Evolutionary conservation across 1,284 basidiomycete genomes (phyloP).

Genomic region (Ustilago hordei): DNA sequence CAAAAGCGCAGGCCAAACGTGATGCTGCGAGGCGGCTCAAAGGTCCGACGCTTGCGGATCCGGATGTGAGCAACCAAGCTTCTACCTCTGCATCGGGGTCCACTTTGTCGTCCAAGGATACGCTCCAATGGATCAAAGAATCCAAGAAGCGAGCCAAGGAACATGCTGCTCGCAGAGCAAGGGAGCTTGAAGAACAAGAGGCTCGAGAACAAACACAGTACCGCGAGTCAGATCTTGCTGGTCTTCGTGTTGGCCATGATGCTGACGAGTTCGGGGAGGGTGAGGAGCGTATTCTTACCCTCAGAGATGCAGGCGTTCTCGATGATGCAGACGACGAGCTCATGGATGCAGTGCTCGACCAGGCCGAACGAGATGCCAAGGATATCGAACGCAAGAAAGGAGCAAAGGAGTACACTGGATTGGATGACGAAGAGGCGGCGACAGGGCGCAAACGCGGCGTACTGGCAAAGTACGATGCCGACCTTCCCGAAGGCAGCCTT

Average conservation of each 20-base stretch:
- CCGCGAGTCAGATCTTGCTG: slow-evolving; percentile 78
- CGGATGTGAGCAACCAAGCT: slow-evolving; percentile 55
- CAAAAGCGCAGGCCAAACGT: slow-evolving; percentile 79
- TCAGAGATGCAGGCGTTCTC: slow-evolving; percentile 93
- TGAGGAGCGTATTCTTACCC: slow-evolving; percentile 91
- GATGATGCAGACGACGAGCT: slow-evolving; percentile 98
- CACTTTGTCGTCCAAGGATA: slow-evolving; percentile 71
- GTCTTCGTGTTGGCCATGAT: slow-evolving; percentile 95
- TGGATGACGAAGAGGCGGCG: slow-evolving; percentile 86
- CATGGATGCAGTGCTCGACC: slow-evolving; percentile 91
- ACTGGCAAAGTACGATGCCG: slow-evolving; percentile 93
- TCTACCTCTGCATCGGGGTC: slow-evolving; percentile 23
- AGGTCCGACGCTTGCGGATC: slow-evolving; percentile 87
- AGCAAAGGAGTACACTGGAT: slow-evolving; percentile 89
- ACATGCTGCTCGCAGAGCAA: slow-evolving; percentile 81
- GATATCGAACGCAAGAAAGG: slow-evolving; percentile 88
- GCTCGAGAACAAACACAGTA: slow-evolving; percentile 77
- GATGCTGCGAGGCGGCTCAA: slow-evolving; percentile 90
- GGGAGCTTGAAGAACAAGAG: slow-evolving; percentile 81
- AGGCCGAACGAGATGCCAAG: slow-evolving; percentile 82
- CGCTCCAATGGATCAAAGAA: slow-evolving; percentile 88
- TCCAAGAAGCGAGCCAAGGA: slow-evolving; percentile 87
- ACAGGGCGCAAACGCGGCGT: slow-evolving; percentile 84
- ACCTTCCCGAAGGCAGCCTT: slow-evolving; percentile 75
- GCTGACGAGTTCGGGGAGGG: slow-evolving; percentile 83